Conservation (phyloP, 1,284 basidiomycete species). For the Ganoderma sp. region DNA sequence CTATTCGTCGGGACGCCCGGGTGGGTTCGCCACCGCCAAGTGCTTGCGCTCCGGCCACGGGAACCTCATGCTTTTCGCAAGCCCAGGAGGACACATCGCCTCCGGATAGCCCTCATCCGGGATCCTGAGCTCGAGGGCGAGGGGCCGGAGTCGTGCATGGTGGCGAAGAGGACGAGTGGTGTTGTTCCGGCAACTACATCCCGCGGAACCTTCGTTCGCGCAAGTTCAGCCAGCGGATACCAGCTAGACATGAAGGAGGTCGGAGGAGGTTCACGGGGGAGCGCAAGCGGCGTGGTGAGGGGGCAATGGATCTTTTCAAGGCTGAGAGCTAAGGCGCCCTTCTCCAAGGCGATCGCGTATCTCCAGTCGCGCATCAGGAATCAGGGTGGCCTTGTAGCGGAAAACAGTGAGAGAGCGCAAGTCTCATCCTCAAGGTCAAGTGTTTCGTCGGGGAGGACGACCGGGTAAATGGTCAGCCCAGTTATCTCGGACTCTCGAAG, state of each 20-base stretch:
- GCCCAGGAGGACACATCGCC: background rate
- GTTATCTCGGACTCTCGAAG: background rate
- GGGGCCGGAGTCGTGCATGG: background rate
- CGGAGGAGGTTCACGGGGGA: background rate
- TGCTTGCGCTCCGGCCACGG: background rate
- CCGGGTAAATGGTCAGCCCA: background rate
- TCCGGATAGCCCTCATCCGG: background rate
- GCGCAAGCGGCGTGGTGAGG: background rate
- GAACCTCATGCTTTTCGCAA: background rate
- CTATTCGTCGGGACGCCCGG: background rate
- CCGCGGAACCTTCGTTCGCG: no score
- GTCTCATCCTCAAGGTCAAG: background rate
- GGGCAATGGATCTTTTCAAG: background rate
- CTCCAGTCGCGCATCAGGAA: background rate
- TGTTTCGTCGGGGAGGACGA: background rate
- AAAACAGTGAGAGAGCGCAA: background rate
- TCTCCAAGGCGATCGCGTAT: background rate
- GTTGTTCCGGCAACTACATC: background rate
- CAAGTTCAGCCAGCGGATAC: background rate
- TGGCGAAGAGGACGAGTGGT: background rate
- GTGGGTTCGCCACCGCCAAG: background rate
- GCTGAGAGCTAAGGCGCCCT: background rate
- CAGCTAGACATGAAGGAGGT: background rate
- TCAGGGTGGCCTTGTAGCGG: background rate
- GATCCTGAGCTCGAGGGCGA: background rate